Evolutionary conservation across 129 eudicot species (phyloP).

Genomic region (Chrysanthemum lavandulifolium): DNA sequence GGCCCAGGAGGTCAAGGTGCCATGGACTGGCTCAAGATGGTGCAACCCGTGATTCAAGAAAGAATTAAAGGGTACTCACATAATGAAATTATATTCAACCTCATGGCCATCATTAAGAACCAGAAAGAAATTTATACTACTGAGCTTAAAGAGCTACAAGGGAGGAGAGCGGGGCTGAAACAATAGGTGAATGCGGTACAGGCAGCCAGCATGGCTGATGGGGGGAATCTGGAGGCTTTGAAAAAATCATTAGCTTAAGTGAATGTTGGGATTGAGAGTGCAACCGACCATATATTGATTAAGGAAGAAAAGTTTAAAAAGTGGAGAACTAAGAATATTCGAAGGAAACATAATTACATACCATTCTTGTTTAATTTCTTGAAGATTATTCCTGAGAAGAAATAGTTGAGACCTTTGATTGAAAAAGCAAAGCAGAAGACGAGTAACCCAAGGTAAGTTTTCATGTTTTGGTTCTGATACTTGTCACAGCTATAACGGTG

Average conservation of each 20-base stretch:
- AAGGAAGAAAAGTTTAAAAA: constrained; percentile 97
- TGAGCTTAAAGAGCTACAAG: constrained; percentile 81
- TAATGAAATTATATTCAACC: too few species aligned
- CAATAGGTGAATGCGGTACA: constrained; percentile 65
- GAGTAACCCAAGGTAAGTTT: constrained; percentile 41
- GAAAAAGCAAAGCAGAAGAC: constrained; percentile 92
- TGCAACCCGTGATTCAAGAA: too few species aligned
- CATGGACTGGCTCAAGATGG: too few species aligned
- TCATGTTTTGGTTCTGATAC: background rate
- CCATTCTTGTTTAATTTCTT: constrained; percentile 95
- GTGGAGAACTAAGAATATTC: constrained; percentile 88
- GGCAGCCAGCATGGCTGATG: constrained; percentile 58
- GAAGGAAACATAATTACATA: constrained; percentile 86
- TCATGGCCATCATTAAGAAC: constrained; percentile 87
- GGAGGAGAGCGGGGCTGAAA: constrained; percentile 72
- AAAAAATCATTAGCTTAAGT: constrained; percentile 66
- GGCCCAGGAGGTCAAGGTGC: too few species aligned
- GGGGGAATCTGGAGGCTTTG: constrained; percentile 52
- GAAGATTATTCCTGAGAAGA: constrained; percentile 95
- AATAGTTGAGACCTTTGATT: constrained; percentile 91
- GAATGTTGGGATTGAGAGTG: constrained; percentile 73
- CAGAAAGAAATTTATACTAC: constrained; percentile 82
- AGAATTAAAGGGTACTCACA: too few species aligned
- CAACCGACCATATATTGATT: constrained; percentile 82
- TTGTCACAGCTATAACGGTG: too few species aligned